Conservation (phyloP, 1,284 basidiomycete species). For the Rhodofomes roseus region DNA sequence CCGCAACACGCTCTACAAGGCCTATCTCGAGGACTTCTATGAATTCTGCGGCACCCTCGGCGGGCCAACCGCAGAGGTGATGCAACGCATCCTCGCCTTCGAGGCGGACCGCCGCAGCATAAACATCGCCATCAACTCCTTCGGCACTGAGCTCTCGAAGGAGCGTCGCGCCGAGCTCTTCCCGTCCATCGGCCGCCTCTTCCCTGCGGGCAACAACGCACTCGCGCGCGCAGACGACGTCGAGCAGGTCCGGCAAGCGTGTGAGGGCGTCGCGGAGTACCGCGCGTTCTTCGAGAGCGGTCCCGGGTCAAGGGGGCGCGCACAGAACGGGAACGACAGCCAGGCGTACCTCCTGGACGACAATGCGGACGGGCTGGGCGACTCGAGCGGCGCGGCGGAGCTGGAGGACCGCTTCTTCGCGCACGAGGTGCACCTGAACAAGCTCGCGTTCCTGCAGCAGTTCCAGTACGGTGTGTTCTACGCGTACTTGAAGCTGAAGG, state of each 20-base stretch:
- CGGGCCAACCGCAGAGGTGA: slow-evolving; percentile 84
- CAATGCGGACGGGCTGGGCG: slow-evolving; percentile 34
- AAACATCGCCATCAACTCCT: slow-evolving; percentile 99
- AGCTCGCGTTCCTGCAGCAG: slow-evolving; percentile 91
- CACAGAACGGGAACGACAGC: slow-evolving; percentile 30
- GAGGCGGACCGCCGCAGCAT: slow-evolving; percentile 96
- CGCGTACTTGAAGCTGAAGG: slow-evolving; percentile 94
- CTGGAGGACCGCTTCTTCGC: slow-evolving; percentile 97
- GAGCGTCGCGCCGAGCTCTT: slow-evolving; percentile 96
- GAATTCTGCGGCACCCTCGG: slow-evolving; percentile 79
- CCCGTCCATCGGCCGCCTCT: slow-evolving; percentile 91
- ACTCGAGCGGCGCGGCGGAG: slow-evolving; percentile 56
- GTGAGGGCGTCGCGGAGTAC: slow-evolving; percentile 90
- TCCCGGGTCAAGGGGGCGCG: slow-evolving; percentile 20
- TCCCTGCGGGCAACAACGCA: slow-evolving; percentile 93
- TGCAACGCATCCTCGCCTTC: slow-evolving; percentile 88
- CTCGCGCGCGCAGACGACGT: slow-evolving; percentile 94
- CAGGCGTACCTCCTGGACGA: slow-evolving; percentile 27
- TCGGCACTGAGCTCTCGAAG: slow-evolving; percentile 92
- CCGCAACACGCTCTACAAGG: slow-evolving; percentile 99
- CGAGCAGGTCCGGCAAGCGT: slow-evolving; percentile 87
- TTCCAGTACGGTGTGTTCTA: slow-evolving; percentile 94
- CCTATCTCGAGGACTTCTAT: slow-evolving; percentile 98
- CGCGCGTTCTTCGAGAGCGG: slow-evolving; percentile 82
- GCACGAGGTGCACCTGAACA: slow-evolving; percentile 91